A percentile compares a stretch with the other conserved stretches of the same genome.
These are phyloP conservation scores for Voacanga thouarsii DNA, from an alignment of 257 asterid genomes.

Conservation along the genomic window DNA sequence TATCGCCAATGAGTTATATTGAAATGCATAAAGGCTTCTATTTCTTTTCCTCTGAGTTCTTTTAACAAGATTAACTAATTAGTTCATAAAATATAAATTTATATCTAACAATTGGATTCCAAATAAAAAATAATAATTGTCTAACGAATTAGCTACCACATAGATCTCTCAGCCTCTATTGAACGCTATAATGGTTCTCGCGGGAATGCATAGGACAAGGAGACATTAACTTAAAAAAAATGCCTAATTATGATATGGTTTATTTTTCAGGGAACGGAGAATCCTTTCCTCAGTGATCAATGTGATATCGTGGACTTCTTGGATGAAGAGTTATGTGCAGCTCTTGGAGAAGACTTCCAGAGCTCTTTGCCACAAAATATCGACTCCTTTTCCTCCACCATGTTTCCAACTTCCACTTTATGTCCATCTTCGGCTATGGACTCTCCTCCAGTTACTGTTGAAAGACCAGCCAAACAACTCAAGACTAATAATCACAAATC, in stretches of 20 bases:
- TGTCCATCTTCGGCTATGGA: not conserved
- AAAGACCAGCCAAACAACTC: slow-evolving; percentile 10
- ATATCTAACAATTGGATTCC: too few relatives aligned
- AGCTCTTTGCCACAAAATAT: not conserved
- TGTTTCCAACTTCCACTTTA: not conserved
- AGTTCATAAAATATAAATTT: too few relatives aligned
- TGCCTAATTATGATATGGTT: not conserved
- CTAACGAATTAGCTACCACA: too few relatives aligned
- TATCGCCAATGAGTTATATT: not conserved
- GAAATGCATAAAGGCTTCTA: not conserved
- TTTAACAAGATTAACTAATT: too few relatives aligned
- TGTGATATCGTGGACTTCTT: slow-evolving; percentile 20
- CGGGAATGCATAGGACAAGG: too few relatives aligned
- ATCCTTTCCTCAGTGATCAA: slow-evolving; percentile 17
- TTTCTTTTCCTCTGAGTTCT: too few relatives aligned
- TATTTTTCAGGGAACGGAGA: slow-evolving; percentile 18
- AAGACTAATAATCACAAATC: not conserved
- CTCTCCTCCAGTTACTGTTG: not conserved
- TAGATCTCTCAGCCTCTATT: too few relatives aligned
- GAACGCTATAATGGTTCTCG: not conserved
- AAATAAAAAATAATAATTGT: too few relatives aligned
- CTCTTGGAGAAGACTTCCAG: slow-evolving; percentile 2
- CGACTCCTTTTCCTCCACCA: not conserved
- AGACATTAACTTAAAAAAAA: not conserved
- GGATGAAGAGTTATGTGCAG: slow-evolving; percentile 9